Evolutionary conservation across 306 rosid genomes (phyloP).

Genomic region (Dryas alaskensis): DNA sequence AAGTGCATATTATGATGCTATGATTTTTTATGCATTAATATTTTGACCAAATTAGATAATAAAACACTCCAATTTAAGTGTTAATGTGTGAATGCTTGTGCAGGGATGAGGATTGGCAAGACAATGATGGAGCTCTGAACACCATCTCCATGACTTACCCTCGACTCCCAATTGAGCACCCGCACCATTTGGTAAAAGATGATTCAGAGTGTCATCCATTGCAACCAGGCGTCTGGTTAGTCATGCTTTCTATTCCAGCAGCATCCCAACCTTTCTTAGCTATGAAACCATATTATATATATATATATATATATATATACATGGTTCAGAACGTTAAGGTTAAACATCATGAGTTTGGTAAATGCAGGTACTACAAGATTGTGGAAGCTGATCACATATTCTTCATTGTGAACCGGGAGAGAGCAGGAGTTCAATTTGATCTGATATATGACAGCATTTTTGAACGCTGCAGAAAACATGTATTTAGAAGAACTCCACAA

Average conservation of each 20-base stretch:
- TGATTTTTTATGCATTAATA: neutral
- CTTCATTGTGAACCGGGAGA: constrained; percentile 80
- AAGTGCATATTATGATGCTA: constrained; percentile 10
- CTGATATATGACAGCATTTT: constrained; percentile 83
- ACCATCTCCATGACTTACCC: constrained; percentile 96
- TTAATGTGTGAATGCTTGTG: constrained; percentile 19
- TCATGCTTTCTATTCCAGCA: constrained; percentile 5
- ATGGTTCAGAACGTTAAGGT: neutral
- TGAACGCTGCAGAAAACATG: constrained; percentile 93
- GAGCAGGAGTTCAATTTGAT: constrained; percentile 96
- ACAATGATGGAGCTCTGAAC: constrained; percentile 96
- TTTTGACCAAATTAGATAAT: neutral
- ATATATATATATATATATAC: neutral
- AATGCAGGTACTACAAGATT: constrained; percentile 82
- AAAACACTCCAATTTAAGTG: neutral
- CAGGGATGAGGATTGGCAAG: constrained; percentile 98
- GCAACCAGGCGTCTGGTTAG: constrained; percentile 77
- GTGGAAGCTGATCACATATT: constrained; percentile 90
- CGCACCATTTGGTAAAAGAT: constrained; percentile 55
- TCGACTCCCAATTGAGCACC: constrained; percentile 79
- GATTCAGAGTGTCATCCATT: constrained; percentile 82
- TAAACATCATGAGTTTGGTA: constrained; percentile 6
- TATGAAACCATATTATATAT: neutral
- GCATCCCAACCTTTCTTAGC: neutral
- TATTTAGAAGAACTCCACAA: constrained; percentile 62